Evolutionary conservation across 257 asterid genomes (phyloP).

Genomic region (Solanum etuberosum): DNA sequence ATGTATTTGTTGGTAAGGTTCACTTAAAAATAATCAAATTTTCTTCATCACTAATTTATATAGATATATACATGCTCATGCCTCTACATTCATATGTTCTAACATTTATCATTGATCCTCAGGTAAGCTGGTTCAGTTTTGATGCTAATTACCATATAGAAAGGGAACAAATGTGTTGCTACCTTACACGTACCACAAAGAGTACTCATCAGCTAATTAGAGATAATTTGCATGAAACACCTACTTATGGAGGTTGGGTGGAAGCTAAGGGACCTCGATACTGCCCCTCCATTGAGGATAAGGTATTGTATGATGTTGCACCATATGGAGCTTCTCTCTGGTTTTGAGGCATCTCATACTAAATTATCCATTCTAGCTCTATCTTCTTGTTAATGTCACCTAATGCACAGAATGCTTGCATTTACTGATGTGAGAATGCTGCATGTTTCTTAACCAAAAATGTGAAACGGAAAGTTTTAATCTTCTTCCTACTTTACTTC

Average conservation of each 20-base stretch:
- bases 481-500: not conserved
- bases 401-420: not conserved
- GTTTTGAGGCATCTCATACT: not conserved
- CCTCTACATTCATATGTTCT: not conserved
- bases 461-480: not conserved
- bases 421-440: not conserved
- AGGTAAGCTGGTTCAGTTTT: conserved; percentile 96
- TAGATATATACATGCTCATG: not conserved
- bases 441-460: not conserved
- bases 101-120: conserved; percentile 5
- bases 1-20: not conserved
- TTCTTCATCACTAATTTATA: not conserved
- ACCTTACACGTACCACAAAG: conserved; percentile 88
- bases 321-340: not conserved
- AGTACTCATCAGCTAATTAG: conserved; percentile 76
- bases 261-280: conserved; percentile 99
- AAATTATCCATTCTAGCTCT: not conserved
- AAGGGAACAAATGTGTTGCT: conserved; percentile 95
- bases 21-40: not conserved
- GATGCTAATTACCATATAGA: conserved; percentile 74
- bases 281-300: conserved; percentile 99
- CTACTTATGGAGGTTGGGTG: conserved; percentile 99
- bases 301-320: conserved; percentile 35
- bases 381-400: not conserved
- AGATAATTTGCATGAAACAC: conserved; percentile 93